phyloP scores from a whole-genome alignment of 1,139 yeast species.

The Hansenula anomala region DNA sequence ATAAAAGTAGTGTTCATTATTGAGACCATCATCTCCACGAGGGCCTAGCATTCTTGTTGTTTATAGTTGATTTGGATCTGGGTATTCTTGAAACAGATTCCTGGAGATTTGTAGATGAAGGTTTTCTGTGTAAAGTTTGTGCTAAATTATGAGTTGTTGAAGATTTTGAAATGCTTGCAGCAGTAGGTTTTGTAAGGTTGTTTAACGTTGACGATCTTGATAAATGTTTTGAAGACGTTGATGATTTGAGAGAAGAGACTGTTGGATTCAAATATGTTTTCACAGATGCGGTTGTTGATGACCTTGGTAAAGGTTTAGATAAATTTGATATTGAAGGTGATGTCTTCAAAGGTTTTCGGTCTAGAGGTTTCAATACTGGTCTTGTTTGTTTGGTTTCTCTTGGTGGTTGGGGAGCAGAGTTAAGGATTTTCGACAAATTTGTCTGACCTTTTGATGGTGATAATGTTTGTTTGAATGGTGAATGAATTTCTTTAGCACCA shows the following conservation, averaged over 20 bases:
- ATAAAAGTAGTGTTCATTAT: too few relatives aligned
- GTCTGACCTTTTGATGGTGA: constrained; percentile 8
- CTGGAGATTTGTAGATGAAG: too few relatives aligned
- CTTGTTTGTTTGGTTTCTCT: not conserved
- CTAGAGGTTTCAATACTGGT: constrained; percentile 1
- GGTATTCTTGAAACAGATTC: constrained; percentile 7
- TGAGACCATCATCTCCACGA: constrained; percentile 14
- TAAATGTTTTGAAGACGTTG: constrained; percentile 9
- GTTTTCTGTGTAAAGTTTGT: constrained; percentile 1
- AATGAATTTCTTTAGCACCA: constrained; percentile 12
- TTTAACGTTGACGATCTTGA: constrained; percentile 18
- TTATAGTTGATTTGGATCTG: constrained; percentile 10
- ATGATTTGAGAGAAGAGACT: constrained; percentile 3
- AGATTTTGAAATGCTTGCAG: constrained; percentile 17
- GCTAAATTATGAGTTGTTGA: constrained; percentile 11
- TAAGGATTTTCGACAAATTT: constrained; percentile 6
- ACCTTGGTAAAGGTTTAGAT: not conserved
- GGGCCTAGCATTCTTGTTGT: constrained; percentile 11
- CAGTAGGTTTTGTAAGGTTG: constrained; percentile 17
- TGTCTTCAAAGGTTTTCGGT: not conserved
- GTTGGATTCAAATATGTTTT: too few relatives aligned
- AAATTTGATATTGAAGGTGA: constrained; percentile 6
- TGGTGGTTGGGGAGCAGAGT: not conserved
- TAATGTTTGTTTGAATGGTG: constrained; percentile 2
- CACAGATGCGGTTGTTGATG: not conserved